Evolutionary conservation across 306 rosid species (phyloP).

Genomic region (Cicer bijugum): DNA sequence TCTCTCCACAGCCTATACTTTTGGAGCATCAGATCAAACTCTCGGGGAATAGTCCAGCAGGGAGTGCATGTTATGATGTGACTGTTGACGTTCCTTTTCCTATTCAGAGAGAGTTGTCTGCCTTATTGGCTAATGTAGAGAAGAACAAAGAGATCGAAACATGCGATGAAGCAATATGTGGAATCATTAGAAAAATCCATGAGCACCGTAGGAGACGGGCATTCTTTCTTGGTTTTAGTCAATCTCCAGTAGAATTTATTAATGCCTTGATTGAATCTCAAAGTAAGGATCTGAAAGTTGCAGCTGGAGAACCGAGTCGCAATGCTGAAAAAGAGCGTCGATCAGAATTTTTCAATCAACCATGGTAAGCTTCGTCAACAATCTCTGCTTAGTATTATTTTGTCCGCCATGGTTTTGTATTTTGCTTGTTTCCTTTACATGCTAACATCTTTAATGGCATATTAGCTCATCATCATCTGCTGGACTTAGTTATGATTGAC

Average conservation of each 20-base stretch:
- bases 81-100: constrained; percentile 93
- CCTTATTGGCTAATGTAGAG: constrained; percentile 83
- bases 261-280: constrained; percentile 92
- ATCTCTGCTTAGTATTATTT: constrained; percentile 16
- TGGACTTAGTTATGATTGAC: constrained; percentile 5
- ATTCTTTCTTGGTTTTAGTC: constrained; percentile 97
- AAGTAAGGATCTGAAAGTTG: constrained; percentile 86
- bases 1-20: constrained; percentile 85
- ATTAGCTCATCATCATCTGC: background rate
- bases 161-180: constrained; percentile 89
- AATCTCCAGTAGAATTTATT: constrained; percentile 94
- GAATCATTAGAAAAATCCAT: constrained; percentile 85
- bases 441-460: background rate
- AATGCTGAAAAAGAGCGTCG: constrained; percentile 86
- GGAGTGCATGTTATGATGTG: constrained; percentile 96
- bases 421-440: background rate
- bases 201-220: constrained; percentile 96
- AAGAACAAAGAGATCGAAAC: constrained; percentile 93
- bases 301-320: constrained; percentile 92
- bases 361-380: constrained; percentile 65
- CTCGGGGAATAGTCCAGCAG: constrained; percentile 85
- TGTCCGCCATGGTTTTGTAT: background rate
- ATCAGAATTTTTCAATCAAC: constrained; percentile 91
- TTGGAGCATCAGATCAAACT: constrained; percentile 93
- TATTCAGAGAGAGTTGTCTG: constrained; percentile 89